These are phyloP conservation scores for Pleurotus platypus DNA, from an alignment of 768 basidiomycete species.

Conservation along the genomic window DNA sequence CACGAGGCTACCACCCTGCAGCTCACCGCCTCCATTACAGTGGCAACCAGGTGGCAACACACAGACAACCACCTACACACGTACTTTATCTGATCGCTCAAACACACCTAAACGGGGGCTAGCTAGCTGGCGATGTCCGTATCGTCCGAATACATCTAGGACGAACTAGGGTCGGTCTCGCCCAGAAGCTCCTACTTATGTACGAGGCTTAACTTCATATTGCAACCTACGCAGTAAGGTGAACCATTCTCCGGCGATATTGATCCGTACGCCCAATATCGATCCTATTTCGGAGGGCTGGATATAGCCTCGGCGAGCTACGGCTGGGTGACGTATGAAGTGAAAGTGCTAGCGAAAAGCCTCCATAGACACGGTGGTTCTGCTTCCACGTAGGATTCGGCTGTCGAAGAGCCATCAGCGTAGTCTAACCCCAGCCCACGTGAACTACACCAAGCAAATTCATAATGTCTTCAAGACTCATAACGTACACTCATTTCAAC, in stretches of 20 bases:
- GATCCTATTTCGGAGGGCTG: conserved; percentile 3
- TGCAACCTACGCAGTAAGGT: not conserved
- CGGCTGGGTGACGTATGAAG: not conserved
- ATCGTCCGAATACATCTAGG: not conserved
- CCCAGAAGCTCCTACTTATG: not conserved
- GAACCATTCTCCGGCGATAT: not conserved
- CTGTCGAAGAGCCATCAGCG: too few relatives aligned
- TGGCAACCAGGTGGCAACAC: not conserved
- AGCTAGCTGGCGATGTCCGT: not conserved
- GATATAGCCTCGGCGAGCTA: not conserved
- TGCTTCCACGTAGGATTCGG: too few relatives aligned
- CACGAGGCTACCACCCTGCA: conserved; percentile 4
- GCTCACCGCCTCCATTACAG: not conserved
- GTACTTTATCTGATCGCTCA: not conserved
- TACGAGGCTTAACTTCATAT: not conserved
- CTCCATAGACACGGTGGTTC: too few relatives aligned
- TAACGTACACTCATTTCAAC: not conserved
- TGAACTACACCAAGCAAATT: too few relatives aligned
- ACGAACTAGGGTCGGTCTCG: not conserved
- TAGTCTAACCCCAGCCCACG: too few relatives aligned
- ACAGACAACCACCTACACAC: not conserved
- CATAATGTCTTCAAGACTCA: too few relatives aligned
- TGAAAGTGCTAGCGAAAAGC: not conserved
- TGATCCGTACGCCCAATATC: conserved; percentile 1
- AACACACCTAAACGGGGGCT: not conserved